These are phyloP conservation scores for Rosa chinensis DNA, from an alignment of 306 rosid species.

Conservation along the genomic window DNA sequence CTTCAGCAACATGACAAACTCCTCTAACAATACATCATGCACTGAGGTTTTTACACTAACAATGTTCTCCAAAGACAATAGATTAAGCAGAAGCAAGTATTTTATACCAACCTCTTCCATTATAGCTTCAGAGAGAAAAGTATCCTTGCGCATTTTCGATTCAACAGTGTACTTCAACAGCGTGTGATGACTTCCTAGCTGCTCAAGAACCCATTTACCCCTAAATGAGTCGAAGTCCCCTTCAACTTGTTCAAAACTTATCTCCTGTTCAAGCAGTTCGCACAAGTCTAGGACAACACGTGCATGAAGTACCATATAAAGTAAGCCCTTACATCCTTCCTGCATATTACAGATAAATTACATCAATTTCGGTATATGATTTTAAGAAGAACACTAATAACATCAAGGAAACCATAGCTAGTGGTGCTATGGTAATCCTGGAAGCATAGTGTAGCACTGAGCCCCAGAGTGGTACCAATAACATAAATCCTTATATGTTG, in stretches of 20 bases:
- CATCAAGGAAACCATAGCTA: background rate
- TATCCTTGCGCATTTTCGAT: constrained; percentile 89
- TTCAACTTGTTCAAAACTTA: constrained; percentile 90
- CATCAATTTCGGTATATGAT: constrained; percentile 10
- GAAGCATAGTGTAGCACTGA: background rate
- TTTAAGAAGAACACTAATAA: background rate
- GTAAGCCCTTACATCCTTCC: constrained; percentile 98
- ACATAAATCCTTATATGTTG: background rate
- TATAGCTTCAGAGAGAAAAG: constrained; percentile 91
- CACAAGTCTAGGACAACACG: constrained; percentile 91
- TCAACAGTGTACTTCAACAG: constrained; percentile 86
- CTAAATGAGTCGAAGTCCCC: constrained; percentile 90
- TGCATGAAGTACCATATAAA: constrained; percentile 99
- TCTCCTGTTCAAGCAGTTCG: constrained; percentile 77
- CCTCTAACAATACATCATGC: background rate
- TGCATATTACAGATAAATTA: constrained; percentile 26
- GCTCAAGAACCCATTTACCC: constrained; percentile 93
- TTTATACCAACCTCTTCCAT: constrained; percentile 81
- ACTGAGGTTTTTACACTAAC: background rate
- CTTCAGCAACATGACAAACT: background rate
- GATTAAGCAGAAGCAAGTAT: background rate
- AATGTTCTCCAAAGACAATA: background rate
- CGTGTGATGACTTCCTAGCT: constrained; percentile 93
- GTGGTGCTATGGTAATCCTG: background rate
- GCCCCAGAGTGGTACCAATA: background rate